A percentile compares a stretch with the other conserved stretches of the same genome.
These are phyloP conservation scores for Cladophialophora carrionii DNA, from an alignment of 2,329 filamentous ascomycete species.

Conservation along the genomic window DNA sequence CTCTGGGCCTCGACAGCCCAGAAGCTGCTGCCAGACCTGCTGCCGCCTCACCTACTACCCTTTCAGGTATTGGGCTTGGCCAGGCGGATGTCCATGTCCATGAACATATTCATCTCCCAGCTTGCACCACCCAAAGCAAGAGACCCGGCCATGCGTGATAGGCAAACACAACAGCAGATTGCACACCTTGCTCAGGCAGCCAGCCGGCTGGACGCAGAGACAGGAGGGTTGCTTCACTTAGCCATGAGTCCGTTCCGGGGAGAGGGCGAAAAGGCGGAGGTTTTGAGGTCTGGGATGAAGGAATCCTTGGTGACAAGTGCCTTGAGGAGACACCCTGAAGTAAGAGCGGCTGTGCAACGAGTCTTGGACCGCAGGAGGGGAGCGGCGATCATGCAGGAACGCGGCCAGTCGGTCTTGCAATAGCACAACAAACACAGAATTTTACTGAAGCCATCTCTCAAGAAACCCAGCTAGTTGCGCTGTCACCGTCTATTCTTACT, in stretches of 20 bases:
- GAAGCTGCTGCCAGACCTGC: constrained; percentile 47
- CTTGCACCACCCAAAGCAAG: constrained; percentile 63
- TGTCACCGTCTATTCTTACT: not conserved
- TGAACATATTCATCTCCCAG: constrained; percentile 82
- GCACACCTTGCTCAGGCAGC: constrained; percentile 66
- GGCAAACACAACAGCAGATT: constrained; percentile 65
- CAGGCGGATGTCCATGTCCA: constrained; percentile 73
- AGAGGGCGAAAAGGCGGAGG: constrained; percentile 66
- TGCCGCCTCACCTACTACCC: constrained; percentile 62
- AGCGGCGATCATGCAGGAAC: constrained; percentile 22
- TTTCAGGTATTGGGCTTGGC: constrained; percentile 80
- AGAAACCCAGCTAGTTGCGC: not conserved
- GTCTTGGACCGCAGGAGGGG: constrained; percentile 45
- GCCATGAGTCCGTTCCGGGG: constrained; percentile 80
- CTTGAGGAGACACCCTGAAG: constrained; percentile 76
- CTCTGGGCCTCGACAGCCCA: constrained; percentile 27
- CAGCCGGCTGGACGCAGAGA: constrained; percentile 68
- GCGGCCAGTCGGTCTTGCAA: constrained; percentile 12
- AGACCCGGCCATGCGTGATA: constrained; percentile 42
- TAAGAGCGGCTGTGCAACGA: constrained; percentile 74
- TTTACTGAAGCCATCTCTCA: not conserved
- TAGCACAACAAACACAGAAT: not conserved
- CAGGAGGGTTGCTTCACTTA: constrained; percentile 70
- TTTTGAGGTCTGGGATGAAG: constrained; percentile 72
- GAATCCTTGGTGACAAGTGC: constrained; percentile 89